Evolutionary conservation across 371 early-diverging fungal genomes (phyloP), one percentile per base, ranked within the genome.

Genomic region (Saksenaea oblongispora): DNA sequence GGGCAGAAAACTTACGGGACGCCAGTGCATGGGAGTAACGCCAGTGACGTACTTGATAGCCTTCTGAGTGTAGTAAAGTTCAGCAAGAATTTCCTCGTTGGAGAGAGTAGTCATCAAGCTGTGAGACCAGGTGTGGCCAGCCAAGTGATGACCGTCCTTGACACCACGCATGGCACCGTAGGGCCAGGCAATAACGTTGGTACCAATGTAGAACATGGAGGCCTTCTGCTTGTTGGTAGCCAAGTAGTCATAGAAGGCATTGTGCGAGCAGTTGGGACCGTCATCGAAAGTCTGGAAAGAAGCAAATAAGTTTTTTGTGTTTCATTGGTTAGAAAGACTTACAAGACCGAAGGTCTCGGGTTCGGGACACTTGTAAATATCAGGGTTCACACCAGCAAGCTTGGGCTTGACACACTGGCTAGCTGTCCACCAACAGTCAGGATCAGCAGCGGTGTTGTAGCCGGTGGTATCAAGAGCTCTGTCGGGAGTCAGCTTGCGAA

Each of bases 111-210:
- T 81, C 81, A 83, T 79, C 64, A 78, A 69, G 37, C 67, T 73
- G 60, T 86, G 86, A 26, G 82, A 82, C 86, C 86, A 86, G 24
- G 84, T 82, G 54, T 82, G 82, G 9, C 77, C 75, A 61, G 74
- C 66, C 62, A 82, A 63, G 54, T 82, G 82, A 34, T 82, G 82
- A 0, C 82, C 82, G 57, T 82, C 82, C 36, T 69, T 75, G 10
- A 76, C 58, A 67, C 79, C 82, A 62, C 82, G 77, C 14, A 75
- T 62, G 35, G 82, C 82, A 57, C 82, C 82, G 64, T 79, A 79
- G 34, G 83, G 78, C 83, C 82, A 82, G 66, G 66, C 67, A 17
- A 79, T 64, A 0, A 82, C 82, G 47, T 82, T 82, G 2, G 83
- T 80, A 24, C 83, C 84, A 60, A 84, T 78, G 57, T 79, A 81